Evolutionary conservation across 352 stramenopile genomes (phyloP), one percentile per base, ranked within the genome.

Genomic region (Phytophthora hibernalis): DNA sequence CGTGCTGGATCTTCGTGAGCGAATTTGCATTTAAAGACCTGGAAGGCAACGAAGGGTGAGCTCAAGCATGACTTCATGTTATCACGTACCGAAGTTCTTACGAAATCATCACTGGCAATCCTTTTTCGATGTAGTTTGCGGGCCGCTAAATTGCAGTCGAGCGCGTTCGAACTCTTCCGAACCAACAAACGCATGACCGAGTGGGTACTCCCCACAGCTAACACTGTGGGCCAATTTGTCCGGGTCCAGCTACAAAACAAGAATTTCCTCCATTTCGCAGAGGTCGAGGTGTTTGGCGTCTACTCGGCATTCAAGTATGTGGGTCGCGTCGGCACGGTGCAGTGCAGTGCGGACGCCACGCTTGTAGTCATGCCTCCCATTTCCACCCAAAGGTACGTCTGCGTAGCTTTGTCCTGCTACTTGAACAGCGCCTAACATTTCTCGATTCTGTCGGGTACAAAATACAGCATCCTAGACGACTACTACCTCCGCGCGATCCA

Each of bases 1-100:
- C 95, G 11, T 97, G 86, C 62, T 98, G 93, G 92, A 86, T 98
- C 61, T 89, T 98, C 61, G 83, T 98, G 15, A 97, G 92, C 26
- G 84, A 96, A 54, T 83, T 90, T 35, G 81, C 91, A 10, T 98
- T 98, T 71, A 79, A 85, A 33, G 77, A 93, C 30, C 57, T 89
- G 30, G 65, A 91, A 22, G 90, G 90, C 48, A 89, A 91, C 33
- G 85, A 93, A 70, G 88, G 86, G 72, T 91, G 47, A 20, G 68
- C 38, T 24, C 12, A 7, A 22, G n/a, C 7, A 9, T 15, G 3
- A 45, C n/a, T 22, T 24, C 35, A 20, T 5, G 8, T 33, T 33
- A 33, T 9, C 28, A 33, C 28, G 28, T 33, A 0, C 28, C 5
- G 7, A 33, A 33, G 16, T 44, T 5, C 37, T 44, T 21, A 21